phyloP scores from a whole-genome alignment of 495 filamentous ascomycete genomes.

The Penicillium daleae region DNA sequence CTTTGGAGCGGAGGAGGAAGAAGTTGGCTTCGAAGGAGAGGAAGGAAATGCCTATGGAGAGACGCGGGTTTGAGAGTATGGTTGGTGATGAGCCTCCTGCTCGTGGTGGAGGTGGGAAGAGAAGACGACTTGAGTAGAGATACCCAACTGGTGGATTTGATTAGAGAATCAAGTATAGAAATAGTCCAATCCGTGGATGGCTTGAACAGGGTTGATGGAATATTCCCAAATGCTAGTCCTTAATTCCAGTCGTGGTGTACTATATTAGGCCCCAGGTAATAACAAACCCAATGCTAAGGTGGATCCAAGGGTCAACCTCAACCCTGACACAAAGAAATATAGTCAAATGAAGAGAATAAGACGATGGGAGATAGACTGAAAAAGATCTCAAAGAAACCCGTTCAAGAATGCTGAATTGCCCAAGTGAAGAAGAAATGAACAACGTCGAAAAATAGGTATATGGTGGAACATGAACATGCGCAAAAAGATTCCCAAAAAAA shows the following conservation, averaged over 20 bases:
- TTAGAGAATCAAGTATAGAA: background rate
- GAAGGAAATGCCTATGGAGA: constrained; percentile 72
- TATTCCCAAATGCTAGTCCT: background rate
- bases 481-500: constrained; percentile 9
- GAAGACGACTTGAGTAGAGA: constrained; percentile 38
- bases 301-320: background rate
- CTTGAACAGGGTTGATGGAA: background rate
- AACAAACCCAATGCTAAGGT: background rate
- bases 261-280: background rate
- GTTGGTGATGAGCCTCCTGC: constrained; percentile 20
- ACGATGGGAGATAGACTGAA: constrained; percentile 4
- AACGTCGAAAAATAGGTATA: constrained; percentile 33
- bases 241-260: background rate
- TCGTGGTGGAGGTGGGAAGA: constrained; percentile 35
- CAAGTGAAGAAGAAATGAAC: constrained; percentile 17
- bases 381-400: constrained; percentile 17
- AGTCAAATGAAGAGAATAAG: background rate
- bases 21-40: constrained; percentile 80
- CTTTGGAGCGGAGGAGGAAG: constrained; percentile 81
- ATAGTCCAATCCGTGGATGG: background rate
- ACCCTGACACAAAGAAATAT: background rate
- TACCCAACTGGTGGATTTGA: constrained; percentile 2
- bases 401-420: constrained; percentile 29
- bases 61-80: constrained; percentile 51
- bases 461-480: constrained; percentile 15